Conservation (phyloP, 2,329 filamentous ascomycete genomes). For the Penicillium decumbens region DNA sequence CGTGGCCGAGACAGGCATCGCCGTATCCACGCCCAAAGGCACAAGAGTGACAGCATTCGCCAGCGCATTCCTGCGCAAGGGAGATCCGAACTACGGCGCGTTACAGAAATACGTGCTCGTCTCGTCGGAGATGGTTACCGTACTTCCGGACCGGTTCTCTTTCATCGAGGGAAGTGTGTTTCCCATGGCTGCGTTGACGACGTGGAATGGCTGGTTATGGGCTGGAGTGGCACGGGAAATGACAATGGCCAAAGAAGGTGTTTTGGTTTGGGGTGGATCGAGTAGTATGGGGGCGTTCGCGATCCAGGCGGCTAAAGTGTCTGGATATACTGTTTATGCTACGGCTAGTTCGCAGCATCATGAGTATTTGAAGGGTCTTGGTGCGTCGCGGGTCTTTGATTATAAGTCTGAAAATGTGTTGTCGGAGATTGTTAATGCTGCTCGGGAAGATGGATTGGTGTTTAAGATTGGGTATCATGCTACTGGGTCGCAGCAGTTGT, state of each 20-base stretch:
- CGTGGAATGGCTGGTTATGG: constrained; percentile 11
- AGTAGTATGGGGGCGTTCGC: constrained; percentile 11
- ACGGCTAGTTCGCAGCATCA: constrained; percentile 11
- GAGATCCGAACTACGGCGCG: constrained; percentile 16
- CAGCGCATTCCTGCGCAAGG: constrained; percentile 22
- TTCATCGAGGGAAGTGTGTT: constrained; percentile 10
- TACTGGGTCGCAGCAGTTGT: constrained; percentile 6
- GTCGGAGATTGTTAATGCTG: constrained; percentile 2
- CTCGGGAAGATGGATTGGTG: constrained; percentile 7
- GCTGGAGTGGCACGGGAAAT: constrained; percentile 1
- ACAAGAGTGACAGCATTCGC: constrained; percentile 8
- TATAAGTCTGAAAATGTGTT: constrained; percentile 30
- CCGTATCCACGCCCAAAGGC: neutral
- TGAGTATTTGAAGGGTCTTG: constrained; percentile 34
- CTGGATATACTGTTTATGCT: constrained; percentile 10
- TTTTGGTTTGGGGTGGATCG: constrained; percentile 11
- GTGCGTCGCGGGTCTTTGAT: constrained; percentile 40
- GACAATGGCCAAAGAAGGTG: constrained; percentile 14
- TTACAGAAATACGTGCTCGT: constrained; percentile 10
- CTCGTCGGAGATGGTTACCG: constrained; percentile 8
- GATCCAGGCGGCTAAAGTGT: constrained; percentile 6
- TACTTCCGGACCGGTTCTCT: constrained; percentile 9
- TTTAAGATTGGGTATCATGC: constrained; percentile 4
- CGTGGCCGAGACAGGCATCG: constrained; percentile 7
- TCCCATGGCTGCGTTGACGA: constrained; percentile 4